Conservation (phyloP, 2,329 filamentous ascomycete species). For the Phaeosphaeriaceae sp. region DNA sequence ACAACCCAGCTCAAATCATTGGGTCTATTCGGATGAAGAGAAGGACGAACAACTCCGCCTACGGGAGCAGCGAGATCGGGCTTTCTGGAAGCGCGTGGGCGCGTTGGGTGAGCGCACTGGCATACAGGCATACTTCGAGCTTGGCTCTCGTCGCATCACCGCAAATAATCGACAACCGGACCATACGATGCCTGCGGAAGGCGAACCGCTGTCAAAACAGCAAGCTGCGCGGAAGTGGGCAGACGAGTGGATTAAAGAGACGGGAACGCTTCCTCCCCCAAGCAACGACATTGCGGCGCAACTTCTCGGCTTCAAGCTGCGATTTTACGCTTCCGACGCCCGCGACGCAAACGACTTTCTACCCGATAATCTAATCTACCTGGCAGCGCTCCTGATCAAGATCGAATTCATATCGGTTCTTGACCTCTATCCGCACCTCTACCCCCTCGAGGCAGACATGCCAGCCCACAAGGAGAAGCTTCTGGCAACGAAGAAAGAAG, state of each 20-base stretch:
- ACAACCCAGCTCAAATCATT: conserved; percentile 71
- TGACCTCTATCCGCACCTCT: conserved; percentile 91
- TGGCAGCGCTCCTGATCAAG: conserved; percentile 92
- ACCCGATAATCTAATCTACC: conserved; percentile 90
- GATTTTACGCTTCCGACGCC: conserved; percentile 86
- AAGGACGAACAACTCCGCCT: conserved; percentile 63
- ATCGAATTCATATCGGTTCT: conserved; percentile 93
- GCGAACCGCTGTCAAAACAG: conserved; percentile 46
- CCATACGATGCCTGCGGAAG: conserved; percentile 32
- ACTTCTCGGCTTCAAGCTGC: conserved; percentile 93
- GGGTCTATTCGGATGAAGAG: conserved; percentile 72
- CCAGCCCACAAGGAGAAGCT: conserved; percentile 72
- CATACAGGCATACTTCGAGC: conserved; percentile 85
- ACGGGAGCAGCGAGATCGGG: conserved; percentile 70
- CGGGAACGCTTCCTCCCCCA: conserved; percentile 79
- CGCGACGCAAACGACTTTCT: conserved; percentile 78
- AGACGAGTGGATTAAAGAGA: conserved; percentile 77
- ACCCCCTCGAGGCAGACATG: conserved; percentile 86
- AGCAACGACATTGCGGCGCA: conserved; percentile 94
- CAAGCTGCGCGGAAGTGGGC: conserved; percentile 48
- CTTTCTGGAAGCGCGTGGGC: conserved; percentile 83
- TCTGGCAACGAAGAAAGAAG: conserved; percentile 69
- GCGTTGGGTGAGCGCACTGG: conserved; percentile 63
- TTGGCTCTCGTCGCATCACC: conserved; percentile 74
- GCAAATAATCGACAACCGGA: conserved; percentile 37